phyloP scores from a whole-genome alignment of 1,284 basidiomycete genomes.

The Salmacisia buchloeana region DNA sequence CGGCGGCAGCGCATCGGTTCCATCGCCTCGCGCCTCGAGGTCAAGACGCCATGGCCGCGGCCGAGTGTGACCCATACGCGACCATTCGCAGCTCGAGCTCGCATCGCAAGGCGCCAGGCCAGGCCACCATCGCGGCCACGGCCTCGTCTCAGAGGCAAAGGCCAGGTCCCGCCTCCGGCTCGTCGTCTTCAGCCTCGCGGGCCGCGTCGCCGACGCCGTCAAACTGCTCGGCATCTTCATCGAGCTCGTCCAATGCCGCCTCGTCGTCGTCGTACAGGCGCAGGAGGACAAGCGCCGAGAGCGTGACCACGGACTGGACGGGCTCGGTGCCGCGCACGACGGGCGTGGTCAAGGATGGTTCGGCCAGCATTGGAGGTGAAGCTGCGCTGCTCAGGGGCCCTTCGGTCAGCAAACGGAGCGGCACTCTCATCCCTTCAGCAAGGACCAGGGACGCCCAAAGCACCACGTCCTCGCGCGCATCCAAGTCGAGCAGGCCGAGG shows the following conservation, averaged over 20 bases:
- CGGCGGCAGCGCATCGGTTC: too few relatives aligned
- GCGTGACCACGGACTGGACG: neutral
- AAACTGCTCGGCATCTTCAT: neutral
- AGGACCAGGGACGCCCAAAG: neutral
- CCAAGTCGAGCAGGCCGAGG: neutral
- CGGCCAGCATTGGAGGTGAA: too few relatives aligned
- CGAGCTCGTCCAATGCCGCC: neutral
- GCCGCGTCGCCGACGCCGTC: neutral
- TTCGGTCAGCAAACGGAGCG: neutral
- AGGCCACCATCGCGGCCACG: neutral
- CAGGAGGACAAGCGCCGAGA: neutral
- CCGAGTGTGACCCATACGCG: slow-evolving; percentile 1
- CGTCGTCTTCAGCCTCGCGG: neutral
- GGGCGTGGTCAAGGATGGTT: too few relatives aligned
- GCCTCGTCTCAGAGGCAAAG: neutral
- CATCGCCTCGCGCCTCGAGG: too few relatives aligned
- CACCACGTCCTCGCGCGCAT: neutral
- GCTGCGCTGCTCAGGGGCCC: too few relatives aligned
- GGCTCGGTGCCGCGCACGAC: neutral
- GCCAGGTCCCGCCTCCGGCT: neutral
- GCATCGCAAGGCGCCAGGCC: neutral
- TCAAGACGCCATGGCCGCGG: too few relatives aligned
- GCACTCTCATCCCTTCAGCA: neutral
- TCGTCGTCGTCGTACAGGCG: neutral
- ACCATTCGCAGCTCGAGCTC: slow-evolving; percentile 2